These are phyloP conservation scores for Anacardium occidentale DNA, from an alignment of 345 rosid species.

Conservation along the genomic window DNA sequence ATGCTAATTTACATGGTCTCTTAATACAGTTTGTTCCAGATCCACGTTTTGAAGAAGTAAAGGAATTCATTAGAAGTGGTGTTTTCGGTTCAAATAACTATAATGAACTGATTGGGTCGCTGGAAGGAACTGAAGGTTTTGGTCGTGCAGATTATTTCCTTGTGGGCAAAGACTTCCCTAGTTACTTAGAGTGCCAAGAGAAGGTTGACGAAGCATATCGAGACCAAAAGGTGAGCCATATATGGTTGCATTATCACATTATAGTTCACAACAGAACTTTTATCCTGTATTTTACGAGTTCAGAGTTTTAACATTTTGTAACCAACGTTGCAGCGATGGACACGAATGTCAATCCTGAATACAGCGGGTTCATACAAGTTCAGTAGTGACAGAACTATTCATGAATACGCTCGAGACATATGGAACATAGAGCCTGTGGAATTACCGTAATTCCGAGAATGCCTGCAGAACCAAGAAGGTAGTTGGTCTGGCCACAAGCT, in stretches of 20 bases:
- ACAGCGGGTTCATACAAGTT: constrained; percentile 78
- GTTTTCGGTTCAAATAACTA: constrained; percentile 59
- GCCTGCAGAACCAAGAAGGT: background rate
- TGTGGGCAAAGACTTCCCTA: constrained; percentile 83
- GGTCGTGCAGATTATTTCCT: constrained; percentile 84
- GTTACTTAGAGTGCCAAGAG: constrained; percentile 78
- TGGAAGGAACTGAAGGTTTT: constrained; percentile 84
- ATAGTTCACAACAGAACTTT: too few species aligned
- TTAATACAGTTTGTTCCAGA: constrained; percentile 61
- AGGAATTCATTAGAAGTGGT: constrained; percentile 60
- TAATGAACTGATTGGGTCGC: constrained; percentile 64
- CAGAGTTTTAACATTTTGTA: constrained; percentile 1
- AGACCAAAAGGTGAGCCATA: constrained; percentile 53
- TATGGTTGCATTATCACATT: background rate
- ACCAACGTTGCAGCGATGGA: constrained; percentile 58
- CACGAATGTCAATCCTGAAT: constrained; percentile 79
- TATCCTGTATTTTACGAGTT: background rate
- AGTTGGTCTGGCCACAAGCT: background rate
- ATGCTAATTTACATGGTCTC: constrained; percentile 10
- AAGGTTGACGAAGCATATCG: constrained; percentile 66
- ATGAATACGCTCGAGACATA: constrained; percentile 69
- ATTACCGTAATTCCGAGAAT: constrained; percentile 28
- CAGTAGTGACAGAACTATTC: constrained; percentile 88
- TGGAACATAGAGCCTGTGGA: constrained; percentile 62
- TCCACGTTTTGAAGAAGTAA: constrained; percentile 72